These are phyloP conservation scores for Harringtonia aguacate DNA, from an alignment of 2,329 filamentous ascomycete species.

Conservation along the genomic window DNA sequence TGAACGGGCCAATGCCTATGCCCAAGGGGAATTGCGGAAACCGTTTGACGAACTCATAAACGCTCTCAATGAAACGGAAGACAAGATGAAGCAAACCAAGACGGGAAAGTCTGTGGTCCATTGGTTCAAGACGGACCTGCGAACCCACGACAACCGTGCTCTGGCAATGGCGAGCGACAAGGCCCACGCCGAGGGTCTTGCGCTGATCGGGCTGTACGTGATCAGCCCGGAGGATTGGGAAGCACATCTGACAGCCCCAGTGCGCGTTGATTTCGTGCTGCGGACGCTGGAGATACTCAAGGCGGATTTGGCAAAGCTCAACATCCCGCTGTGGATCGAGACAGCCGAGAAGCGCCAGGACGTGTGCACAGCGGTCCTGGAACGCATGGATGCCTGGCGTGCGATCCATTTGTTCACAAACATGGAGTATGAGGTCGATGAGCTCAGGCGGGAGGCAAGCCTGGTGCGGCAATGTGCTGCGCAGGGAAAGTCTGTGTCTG, in stretches of 20 bases:
- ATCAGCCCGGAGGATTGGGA: conserved; percentile 76
- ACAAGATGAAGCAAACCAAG: conserved; percentile 37
- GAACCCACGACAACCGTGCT: conserved; percentile 62
- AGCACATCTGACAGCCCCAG: conserved; percentile 64
- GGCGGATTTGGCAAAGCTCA: conserved; percentile 53
- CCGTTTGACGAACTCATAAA: conserved; percentile 60
- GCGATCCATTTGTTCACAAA: conserved; percentile 71
- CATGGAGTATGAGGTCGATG: conserved; percentile 86
- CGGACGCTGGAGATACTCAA: conserved; percentile 57
- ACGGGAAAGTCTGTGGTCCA: conserved; percentile 60
- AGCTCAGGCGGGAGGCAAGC: conserved; percentile 64
- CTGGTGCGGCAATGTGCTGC: conserved; percentile 51
- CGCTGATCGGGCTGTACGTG: conserved; percentile 68
- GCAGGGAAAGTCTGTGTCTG: conserved; percentile 56
- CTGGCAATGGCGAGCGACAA: conserved; percentile 55
- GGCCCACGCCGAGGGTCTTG: conserved; percentile 29
- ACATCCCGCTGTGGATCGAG: conserved; percentile 71
- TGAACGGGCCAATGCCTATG: conserved; percentile 64
- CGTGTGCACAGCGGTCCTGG: conserved; percentile 50
- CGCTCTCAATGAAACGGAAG: conserved; percentile 50
- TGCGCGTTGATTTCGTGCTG: conserved; percentile 72
- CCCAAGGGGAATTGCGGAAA: conserved; percentile 53
- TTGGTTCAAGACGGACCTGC: conserved; percentile 83
- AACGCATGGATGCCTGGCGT: conserved; percentile 60
- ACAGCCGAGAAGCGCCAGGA: conserved; percentile 55